A percentile compares a stretch with the other conserved stretches of the same genome.
Conservation (phyloP, 495 filamentous ascomycete genomes). For the Lophiostoma macrostomum region DNA sequence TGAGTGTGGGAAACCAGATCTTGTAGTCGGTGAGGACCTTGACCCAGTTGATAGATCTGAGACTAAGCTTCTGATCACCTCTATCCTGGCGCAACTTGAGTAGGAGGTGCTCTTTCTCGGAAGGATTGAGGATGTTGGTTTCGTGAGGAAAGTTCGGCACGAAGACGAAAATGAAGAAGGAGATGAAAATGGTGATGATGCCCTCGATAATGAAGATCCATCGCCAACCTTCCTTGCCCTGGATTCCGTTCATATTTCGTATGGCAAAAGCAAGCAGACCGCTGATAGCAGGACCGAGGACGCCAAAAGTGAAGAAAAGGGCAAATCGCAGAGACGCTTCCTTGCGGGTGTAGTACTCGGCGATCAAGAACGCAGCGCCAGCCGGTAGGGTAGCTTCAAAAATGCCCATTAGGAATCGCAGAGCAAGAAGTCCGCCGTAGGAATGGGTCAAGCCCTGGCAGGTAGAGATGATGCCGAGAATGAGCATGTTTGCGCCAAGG, state of each 20-base stretch:
- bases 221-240: conserved; percentile 29
- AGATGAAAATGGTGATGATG: conserved; percentile 24
- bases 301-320: conserved; percentile 30
- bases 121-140: conserved; percentile 13
- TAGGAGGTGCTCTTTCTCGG: conserved; percentile 22
- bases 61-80: conserved; percentile 23
- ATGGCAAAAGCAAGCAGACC: conserved; percentile 27
- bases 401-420: conserved; percentile 32
- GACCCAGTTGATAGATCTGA: conserved; percentile 26
- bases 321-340: conserved; percentile 27
- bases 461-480: conserved; percentile 26
- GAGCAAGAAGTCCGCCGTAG: conserved; percentile 24
- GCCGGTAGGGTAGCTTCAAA: conserved; percentile 32
- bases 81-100: conserved; percentile 22
- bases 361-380: conserved; percentile 26
- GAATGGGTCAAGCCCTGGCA: conserved; percentile 24
- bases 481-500: conserved; percentile 27
- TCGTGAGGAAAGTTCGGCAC: conserved; percentile 29
- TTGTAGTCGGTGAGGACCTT: conserved; percentile 24
- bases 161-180: conserved; percentile 20
- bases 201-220: conserved; percentile 36
- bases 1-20: conserved; percentile 26
- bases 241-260: conserved; percentile 26
- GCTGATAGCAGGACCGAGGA: conserved; percentile 26
- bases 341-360: conserved; percentile 27